These are phyloP conservation scores for Pseudonitzschia multiseries DNA, from an alignment of 108 stramenopile genomes.

Conservation along the genomic window DNA sequence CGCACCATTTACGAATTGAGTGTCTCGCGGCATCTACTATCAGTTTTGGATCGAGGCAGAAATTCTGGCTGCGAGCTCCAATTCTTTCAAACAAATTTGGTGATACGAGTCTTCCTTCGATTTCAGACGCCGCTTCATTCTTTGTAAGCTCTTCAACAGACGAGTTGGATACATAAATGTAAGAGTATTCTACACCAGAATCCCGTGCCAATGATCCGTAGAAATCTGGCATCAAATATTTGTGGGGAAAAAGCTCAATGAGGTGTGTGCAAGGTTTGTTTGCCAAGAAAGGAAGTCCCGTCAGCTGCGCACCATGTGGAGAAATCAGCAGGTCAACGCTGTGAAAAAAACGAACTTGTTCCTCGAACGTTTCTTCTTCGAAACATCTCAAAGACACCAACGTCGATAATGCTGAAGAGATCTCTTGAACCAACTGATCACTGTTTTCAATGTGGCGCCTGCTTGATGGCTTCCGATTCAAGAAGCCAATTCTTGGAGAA, in stretches of 20 bases:
- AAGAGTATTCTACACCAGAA: constrained; percentile 18
- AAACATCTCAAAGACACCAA: constrained; percentile 17
- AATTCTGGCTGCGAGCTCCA: neutral
- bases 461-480: constrained; percentile 28
- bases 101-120: neutral
- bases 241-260: constrained; percentile 39
- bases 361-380: constrained; percentile 34
- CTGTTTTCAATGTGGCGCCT: constrained; percentile 31
- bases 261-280: constrained; percentile 26
- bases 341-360: constrained; percentile 32
- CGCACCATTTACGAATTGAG: neutral
- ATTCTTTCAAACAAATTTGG: neutral
- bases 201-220: constrained; percentile 39
- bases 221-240: constrained; percentile 35
- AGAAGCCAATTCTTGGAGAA: constrained; percentile 32
- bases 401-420: neutral
- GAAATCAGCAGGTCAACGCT: constrained; percentile 36
- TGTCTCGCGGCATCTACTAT: neutral
- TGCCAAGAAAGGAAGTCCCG: constrained; percentile 44
- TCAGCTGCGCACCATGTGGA: constrained; percentile 52
- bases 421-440: constrained; percentile 10
- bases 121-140: neutral
- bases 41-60: neutral
- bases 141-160: neutral
- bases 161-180: constrained; percentile 1